phyloP scores from a whole-genome alignment of 805 yeast genomes.

The Teunomyces tritomae region DNA sequence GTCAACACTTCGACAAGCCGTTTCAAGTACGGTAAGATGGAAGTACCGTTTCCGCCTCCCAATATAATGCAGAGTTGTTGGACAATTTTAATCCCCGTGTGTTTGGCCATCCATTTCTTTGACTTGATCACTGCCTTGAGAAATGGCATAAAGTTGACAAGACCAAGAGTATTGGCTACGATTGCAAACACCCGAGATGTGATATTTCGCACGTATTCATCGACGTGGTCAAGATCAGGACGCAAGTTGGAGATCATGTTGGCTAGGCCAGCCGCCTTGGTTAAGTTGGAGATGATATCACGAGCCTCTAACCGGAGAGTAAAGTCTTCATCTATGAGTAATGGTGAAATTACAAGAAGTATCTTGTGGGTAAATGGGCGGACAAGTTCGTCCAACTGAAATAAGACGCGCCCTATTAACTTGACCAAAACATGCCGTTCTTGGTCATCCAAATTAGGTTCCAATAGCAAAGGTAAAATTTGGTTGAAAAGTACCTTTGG shows the following conservation, averaged over 20 bases:
- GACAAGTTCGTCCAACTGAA: constrained; percentile 60
- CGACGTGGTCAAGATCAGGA: constrained; percentile 78
- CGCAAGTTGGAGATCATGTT: constrained; percentile 75
- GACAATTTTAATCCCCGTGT: constrained; percentile 73
- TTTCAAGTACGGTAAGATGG: constrained; percentile 66
- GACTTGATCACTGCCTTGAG: constrained; percentile 75
- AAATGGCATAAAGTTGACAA: constrained; percentile 72
- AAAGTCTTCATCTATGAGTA: constrained; percentile 75
- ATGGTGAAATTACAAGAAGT: constrained; percentile 71
- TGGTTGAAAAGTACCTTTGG: constrained; percentile 66
- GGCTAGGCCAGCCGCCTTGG: constrained; percentile 81
- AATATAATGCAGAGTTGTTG: constrained; percentile 69
- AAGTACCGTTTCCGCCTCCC: constrained; percentile 57
- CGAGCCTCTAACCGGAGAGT: constrained; percentile 75
- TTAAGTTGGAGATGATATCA: constrained; percentile 69
- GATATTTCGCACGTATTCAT: constrained; percentile 74
- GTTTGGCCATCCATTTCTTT: constrained; percentile 78
- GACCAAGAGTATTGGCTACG: constrained; percentile 76
- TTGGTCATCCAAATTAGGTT: constrained; percentile 68
- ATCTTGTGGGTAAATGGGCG: constrained; percentile 74
- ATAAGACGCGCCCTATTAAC: constrained; percentile 65
- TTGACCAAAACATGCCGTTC: constrained; percentile 83
- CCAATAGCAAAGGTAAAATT: constrained; percentile 74
- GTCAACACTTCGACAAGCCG: constrained; percentile 61
- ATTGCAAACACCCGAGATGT: constrained; percentile 82